phyloP scores from a whole-genome alignment of 306 rosid species.

The Prunus fruticosa region DNA sequence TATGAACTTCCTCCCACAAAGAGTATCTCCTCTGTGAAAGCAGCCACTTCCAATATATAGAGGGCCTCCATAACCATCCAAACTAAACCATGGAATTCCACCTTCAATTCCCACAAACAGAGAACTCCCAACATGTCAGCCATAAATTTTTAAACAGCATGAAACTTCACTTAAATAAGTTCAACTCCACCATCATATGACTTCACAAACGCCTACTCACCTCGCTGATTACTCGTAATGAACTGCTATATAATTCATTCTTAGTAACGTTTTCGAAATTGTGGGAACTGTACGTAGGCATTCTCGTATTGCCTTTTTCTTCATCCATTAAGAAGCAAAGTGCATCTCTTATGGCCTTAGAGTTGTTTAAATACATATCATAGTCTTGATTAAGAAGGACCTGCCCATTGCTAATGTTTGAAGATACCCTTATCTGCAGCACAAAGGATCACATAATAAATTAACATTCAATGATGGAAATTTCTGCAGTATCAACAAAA shows the following conservation, averaged over 20 bases:
- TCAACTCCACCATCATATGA: not conserved
- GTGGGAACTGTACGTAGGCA: constrained; percentile 25
- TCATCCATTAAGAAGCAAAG: constrained; percentile 84
- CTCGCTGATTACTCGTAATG: constrained; percentile 14
- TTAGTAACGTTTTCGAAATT: constrained; percentile 50
- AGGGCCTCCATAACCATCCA: constrained; percentile 32
- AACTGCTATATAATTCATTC: constrained; percentile 54
- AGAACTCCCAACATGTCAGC: not conserved
- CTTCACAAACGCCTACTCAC: constrained; percentile 31
- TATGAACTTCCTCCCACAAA: constrained; percentile 54
- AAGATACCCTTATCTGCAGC: constrained; percentile 78
- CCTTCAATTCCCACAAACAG: constrained; percentile 26
- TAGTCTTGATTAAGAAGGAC: constrained; percentile 73
- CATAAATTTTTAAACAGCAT: not conserved
- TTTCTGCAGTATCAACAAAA: not conserved
- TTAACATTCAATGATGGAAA: too few relatives aligned
- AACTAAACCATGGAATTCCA: constrained; percentile 56
- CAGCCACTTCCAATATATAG: constrained; percentile 65
- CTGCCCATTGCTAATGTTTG: constrained; percentile 67
- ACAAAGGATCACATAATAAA: not conserved
- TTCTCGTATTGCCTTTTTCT: not conserved
- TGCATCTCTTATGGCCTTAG: constrained; percentile 59
- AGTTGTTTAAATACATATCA: constrained; percentile 81
- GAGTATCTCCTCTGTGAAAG: constrained; percentile 68
- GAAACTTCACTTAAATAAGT: not conserved